phyloP scores from a whole-genome alignment of 1,139 yeast species.

The Yarrowia galli region DNA sequence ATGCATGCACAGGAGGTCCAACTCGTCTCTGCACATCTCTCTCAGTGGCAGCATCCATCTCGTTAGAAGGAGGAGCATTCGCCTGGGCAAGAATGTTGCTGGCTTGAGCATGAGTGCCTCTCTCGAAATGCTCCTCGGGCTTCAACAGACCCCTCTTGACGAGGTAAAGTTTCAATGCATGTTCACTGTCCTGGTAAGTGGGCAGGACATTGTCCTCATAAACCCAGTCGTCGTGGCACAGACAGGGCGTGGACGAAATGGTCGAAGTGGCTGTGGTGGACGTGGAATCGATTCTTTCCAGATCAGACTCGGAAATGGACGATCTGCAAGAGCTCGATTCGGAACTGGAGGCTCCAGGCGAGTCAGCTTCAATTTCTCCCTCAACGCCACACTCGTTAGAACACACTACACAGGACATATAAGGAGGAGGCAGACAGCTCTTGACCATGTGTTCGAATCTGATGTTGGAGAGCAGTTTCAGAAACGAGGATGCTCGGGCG shows the following conservation, averaged over 20 bases:
- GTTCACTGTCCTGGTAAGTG: constrained; percentile 46
- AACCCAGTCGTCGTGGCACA: constrained; percentile 45
- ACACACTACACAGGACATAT: constrained; percentile 40
- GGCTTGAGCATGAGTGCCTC: constrained; percentile 19
- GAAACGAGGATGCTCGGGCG: constrained; percentile 46
- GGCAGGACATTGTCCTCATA: constrained; percentile 46
- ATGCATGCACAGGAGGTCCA: not conserved
- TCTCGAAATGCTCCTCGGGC: constrained; percentile 35
- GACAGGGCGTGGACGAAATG: constrained; percentile 26
- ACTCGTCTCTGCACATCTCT: constrained; percentile 1
- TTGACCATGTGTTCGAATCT: constrained; percentile 50
- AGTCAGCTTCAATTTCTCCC: not conserved
- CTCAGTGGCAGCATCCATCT: constrained; percentile 21
- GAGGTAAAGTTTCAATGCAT: constrained; percentile 46
- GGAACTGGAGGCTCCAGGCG: not conserved
- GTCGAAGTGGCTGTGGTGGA: constrained; percentile 27
- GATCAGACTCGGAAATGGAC: constrained; percentile 21
- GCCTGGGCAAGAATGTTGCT: constrained; percentile 23
- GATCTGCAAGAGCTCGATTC: constrained; percentile 21
- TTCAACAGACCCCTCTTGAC: constrained; percentile 44
- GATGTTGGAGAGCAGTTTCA: constrained; percentile 47
- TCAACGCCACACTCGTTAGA: not conserved
- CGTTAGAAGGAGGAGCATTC: constrained; percentile 34
- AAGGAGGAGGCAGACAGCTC: constrained; percentile 48
- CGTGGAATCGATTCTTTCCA: constrained; percentile 24